Conservation (phyloP, 2,329 filamentous ascomycete genomes). For the Fusarium proliferatum region DNA sequence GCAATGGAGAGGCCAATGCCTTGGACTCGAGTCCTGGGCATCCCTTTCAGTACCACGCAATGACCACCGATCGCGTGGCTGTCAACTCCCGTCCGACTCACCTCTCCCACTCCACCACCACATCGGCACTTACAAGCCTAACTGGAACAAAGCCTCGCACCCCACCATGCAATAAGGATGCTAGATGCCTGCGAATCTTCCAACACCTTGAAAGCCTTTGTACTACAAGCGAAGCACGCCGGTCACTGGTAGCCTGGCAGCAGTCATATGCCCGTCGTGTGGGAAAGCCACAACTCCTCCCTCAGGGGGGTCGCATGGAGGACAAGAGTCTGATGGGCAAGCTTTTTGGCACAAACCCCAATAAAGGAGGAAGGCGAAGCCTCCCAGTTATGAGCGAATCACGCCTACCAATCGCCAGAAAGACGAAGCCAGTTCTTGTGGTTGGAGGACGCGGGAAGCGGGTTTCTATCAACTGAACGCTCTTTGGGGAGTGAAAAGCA, state of each 20-base stretch:
- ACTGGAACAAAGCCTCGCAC: slow-evolving; percentile 25
- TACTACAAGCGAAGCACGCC: slow-evolving; percentile 58
- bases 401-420: slow-evolving; percentile 10
- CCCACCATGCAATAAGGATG: slow-evolving; percentile 51
- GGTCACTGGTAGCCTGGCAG: slow-evolving; percentile 62
- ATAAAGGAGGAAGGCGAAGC: slow-evolving; percentile 39
- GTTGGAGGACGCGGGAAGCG: slow-evolving; percentile 24
- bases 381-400: slow-evolving; percentile 26
- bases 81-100: slow-evolving; percentile 41
- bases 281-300: slow-evolving; percentile 54
- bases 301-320: slow-evolving; percentile 51
- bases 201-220: slow-evolving; percentile 60
- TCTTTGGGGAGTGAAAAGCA: background rate
- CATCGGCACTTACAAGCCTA: slow-evolving; percentile 46
- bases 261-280: slow-evolving; percentile 58
- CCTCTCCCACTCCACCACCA: slow-evolving; percentile 49
- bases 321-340: slow-evolving; percentile 45
- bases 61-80: slow-evolving; percentile 31
- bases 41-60: background rate
- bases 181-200: slow-evolving; percentile 58
- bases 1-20: slow-evolving; percentile 8
- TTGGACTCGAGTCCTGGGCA: background rate
- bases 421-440: background rate
- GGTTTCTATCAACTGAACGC: slow-evolving; percentile 26
- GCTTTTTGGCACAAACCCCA: slow-evolving; percentile 42